These are phyloP conservation scores for Phytophthora ohioensis DNA, from an alignment of 352 stramenopile species.

Conservation along the genomic window DNA sequence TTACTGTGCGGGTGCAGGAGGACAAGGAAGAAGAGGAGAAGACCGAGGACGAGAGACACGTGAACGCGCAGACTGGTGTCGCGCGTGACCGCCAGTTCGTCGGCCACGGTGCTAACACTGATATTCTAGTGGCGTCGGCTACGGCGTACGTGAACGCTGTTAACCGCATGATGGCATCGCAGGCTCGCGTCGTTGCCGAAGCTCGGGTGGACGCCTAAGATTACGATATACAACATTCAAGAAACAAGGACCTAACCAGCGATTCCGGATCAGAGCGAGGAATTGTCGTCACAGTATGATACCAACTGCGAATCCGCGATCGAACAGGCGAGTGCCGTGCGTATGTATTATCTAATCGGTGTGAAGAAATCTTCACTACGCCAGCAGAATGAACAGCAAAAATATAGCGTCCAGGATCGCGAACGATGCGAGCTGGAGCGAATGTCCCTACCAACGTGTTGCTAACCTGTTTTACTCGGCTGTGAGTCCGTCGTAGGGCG, in stretches of 20 bases:
- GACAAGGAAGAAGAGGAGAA: conserved; percentile 61
- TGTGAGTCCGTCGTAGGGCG: conserved; percentile 92
- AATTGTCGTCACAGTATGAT: conserved; percentile 17
- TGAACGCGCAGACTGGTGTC: conserved; percentile 90
- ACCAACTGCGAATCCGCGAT: conserved; percentile 6
- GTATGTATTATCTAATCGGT: conserved; percentile 51
- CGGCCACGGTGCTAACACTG: conserved; percentile 89
- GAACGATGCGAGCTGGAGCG: conserved; percentile 24
- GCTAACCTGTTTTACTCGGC: conserved; percentile 48
- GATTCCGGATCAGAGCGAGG: conserved; percentile 11
- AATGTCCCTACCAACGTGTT: conserved; percentile 32
- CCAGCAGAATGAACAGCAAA: conserved; percentile 36
- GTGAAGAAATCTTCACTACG: conserved; percentile 26
- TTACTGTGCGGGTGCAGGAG: conserved; percentile 86
- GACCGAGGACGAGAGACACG: conserved; percentile 64
- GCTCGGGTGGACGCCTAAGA: conserved; percentile 50
- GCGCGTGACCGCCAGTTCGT: conserved; percentile 88
- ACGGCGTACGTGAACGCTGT: conserved; percentile 91
- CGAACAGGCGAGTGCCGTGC: conserved; percentile 20
- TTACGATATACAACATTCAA: conserved; percentile 42
- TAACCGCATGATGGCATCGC: conserved; percentile 85
- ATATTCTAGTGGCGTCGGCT: conserved; percentile 90
- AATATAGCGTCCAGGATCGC: conserved; percentile 33
- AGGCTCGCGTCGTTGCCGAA: conserved; percentile 51
- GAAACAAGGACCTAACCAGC: conserved; percentile 20